These are phyloP conservation scores for Kodamaea arcana DNA, from an alignment of 1,139 yeast genomes.

Conservation along the genomic window DNA sequence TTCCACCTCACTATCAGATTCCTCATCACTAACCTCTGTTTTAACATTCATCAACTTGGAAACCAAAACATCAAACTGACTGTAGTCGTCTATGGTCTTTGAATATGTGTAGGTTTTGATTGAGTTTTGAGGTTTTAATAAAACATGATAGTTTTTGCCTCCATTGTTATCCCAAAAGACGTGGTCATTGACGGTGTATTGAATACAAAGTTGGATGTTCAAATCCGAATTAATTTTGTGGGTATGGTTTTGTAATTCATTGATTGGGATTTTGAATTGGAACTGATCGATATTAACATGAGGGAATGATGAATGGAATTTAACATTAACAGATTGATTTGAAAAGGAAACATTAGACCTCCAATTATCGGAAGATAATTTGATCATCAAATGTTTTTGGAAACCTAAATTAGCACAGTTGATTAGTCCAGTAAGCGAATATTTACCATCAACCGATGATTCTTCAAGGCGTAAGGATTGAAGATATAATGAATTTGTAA, in stretches of 20 bases:
- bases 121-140: conserved; percentile 17
- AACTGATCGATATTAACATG: conserved; percentile 34
- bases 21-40: background rate
- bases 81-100: conserved; percentile 10
- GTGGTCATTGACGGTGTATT: conserved; percentile 14
- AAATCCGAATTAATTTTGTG: conserved; percentile 7
- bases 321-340: conserved; percentile 13
- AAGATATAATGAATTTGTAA: conserved; percentile 6
- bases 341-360: conserved; percentile 26
- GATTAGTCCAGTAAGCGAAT: conserved; percentile 24
- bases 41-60: conserved; percentile 14
- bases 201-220: conserved; percentile 18
- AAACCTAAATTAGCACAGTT: conserved; percentile 37
- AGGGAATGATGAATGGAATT: conserved; percentile 24
- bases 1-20: background rate
- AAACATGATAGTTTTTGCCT: conserved; percentile 26
- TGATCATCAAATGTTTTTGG: conserved; percentile 33
- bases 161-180: conserved; percentile 22
- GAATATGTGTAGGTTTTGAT: conserved; percentile 15
- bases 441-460: conserved; percentile 2
- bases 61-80: conserved; percentile 27
- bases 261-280: conserved; percentile 31
- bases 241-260: conserved; percentile 18
- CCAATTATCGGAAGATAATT: conserved; percentile 40
- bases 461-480: conserved; percentile 7